Evolutionary conservation across 352 stramenopile genomes (phyloP).

Genomic region (Pythium aristosporum): DNA sequence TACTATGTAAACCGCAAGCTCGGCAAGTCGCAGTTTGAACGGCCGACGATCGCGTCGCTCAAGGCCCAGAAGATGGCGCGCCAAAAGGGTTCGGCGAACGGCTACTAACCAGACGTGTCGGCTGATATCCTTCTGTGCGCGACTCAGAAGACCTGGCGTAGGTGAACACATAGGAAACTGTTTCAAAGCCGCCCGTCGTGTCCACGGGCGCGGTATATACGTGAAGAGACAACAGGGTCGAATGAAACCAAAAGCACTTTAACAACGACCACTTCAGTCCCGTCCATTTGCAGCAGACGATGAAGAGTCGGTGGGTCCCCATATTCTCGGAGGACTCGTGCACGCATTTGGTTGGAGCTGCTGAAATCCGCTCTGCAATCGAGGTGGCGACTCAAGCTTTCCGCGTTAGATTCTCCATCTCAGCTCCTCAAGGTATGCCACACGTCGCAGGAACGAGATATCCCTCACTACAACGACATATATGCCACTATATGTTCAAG

Average conservation of each 20-base stretch:
- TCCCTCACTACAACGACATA: not conserved
- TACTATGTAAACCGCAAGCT: slow-evolving; percentile 90
- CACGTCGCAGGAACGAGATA: not conserved
- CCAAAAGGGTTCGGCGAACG: slow-evolving; percentile 42
- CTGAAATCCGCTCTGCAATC: too few species aligned
- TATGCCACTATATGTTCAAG: not conserved
- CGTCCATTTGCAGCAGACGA: not conserved
- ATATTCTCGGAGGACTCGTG: too few species aligned
- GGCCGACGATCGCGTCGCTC: slow-evolving; percentile 78
- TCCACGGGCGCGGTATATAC: slow-evolving; percentile 3
- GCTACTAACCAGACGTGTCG: slow-evolving; percentile 1
- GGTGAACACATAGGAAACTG: slow-evolving; percentile 1
- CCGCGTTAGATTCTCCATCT: not conserved
- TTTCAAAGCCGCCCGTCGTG: not conserved
- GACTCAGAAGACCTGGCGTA: not conserved
- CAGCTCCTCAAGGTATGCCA: too few species aligned
- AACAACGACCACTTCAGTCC: too few species aligned
- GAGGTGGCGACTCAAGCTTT: not conserved
- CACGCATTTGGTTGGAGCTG: too few species aligned
- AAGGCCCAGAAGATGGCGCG: slow-evolving; percentile 82
- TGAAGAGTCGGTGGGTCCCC: too few species aligned
- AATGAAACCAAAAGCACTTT: too few species aligned
- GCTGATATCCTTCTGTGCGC: not conserved
- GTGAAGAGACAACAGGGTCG: not conserved
- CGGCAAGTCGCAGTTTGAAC: slow-evolving; percentile 85